Percentiles rank a stretch among this genome's conserved stretches.
Evolutionary conservation across 2,329 filamentous ascomycete genomes (phyloP).

Genomic region (Stemphylium lycopersici): DNA sequence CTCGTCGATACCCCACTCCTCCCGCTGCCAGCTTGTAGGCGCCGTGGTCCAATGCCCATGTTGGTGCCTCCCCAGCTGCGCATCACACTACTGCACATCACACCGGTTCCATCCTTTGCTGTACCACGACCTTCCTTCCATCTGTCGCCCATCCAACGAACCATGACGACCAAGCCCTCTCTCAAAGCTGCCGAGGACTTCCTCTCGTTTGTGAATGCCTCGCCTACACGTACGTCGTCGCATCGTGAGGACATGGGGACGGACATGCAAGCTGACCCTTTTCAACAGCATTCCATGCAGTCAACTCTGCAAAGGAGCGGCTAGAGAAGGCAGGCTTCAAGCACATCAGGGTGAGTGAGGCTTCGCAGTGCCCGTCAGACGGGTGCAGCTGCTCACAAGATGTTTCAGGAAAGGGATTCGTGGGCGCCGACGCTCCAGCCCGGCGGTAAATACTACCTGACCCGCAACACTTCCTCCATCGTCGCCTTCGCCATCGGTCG

Average conservation of each 20-base stretch:
- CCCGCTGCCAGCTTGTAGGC: slow-evolving; percentile 12
- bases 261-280: background rate
- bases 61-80: slow-evolving; percentile 9
- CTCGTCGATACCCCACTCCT: slow-evolving; percentile 19
- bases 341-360: slow-evolving; percentile 65
- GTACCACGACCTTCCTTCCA: slow-evolving; percentile 17
- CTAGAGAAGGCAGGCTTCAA: slow-evolving; percentile 85
- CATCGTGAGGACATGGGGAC: background rate
- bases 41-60: slow-evolving; percentile 29
- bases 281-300: slow-evolving; percentile 84
- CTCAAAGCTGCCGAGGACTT: slow-evolving; percentile 74
- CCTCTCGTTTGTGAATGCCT: slow-evolving; percentile 90
- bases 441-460: slow-evolving; percentile 95
- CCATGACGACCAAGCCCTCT: slow-evolving; percentile 49
- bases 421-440: slow-evolving; percentile 82
- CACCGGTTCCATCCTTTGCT: slow-evolving; percentile 12
- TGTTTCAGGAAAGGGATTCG: slow-evolving; percentile 76
- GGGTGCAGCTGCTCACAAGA: background rate
- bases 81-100: slow-evolving; percentile 20
- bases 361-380: background rate
- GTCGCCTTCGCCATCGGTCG: slow-evolving; percentile 90
- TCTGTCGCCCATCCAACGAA: slow-evolving; percentile 26
- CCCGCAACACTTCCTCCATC: slow-evolving; percentile 89
- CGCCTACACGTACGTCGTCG: slow-evolving; percentile 77
- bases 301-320: slow-evolving; percentile 75